Base-by-base conservation (phyloP, 805 yeast species). In the Pichia deserticola region DNA sequence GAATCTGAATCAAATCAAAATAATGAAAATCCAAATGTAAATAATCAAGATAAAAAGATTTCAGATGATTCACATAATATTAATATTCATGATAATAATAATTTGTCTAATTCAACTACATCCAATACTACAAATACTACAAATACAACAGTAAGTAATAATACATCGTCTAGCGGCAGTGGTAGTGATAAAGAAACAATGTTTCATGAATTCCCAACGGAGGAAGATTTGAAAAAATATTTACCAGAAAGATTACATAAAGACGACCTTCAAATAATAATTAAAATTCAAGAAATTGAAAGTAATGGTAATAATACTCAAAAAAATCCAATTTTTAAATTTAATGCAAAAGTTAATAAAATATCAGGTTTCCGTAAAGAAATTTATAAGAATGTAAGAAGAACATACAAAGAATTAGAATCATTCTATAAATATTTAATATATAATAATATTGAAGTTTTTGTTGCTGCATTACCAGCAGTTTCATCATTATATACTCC, bases 401-500 rank as follows among this genome's bases (percentile, higher is more conserved):
- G 97, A 51, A 83, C 96, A 0, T 85, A 81, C 61, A 76, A 76
- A 51, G 99, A 93, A 64, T 74, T 89, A 56, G 78, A 77, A 34
- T 78, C 81, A 52, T 79, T 93, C 59, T 87, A 86, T 66, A 81
- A 80, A 56, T 92, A 86, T 62, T 69, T 93, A 54, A 81, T 82
- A 50, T 81, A 82, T 25, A 86, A 95, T 37, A 85, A 89, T 60
- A 83, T 92, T 34, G 98, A 93, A 64, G 90, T 93, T 49, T 89
- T 92, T 67, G 89, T 93, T 5, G 97, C 98, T 0, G 82, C 95
- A 6, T 71, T 93, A 40, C 97, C 98, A 0, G 70, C 73, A 25
- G 72, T 93, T 1, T 75, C 72, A 7, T 85, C 96, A 1, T 76
- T 89, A 20, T 90, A 82, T 60, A 95, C 96, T 29, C 71, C 81